Conservation (phyloP, 768 basidiomycete genomes). For the Phanerochaete carnosa region DNA sequence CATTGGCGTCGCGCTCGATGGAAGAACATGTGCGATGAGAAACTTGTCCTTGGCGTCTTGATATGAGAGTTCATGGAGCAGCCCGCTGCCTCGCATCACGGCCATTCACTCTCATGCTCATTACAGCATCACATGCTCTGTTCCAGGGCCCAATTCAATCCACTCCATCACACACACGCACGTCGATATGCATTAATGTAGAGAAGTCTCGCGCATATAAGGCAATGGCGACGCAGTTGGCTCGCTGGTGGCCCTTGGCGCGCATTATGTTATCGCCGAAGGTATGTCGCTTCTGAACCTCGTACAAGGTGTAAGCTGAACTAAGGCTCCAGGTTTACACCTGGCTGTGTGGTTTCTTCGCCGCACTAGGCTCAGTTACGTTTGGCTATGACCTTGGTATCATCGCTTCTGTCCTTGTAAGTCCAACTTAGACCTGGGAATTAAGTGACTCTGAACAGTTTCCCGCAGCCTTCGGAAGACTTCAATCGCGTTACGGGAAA, state of each 20-base stretch:
- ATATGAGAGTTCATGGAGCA: background rate
- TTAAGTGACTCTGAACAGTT: background rate
- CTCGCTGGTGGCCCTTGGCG: background rate
- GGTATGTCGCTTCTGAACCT: slow-evolving; percentile 6
- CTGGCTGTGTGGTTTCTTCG: slow-evolving; percentile 51
- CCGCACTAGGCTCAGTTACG: slow-evolving; percentile 30
- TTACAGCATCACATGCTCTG: background rate
- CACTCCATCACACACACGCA: background rate
- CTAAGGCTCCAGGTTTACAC: slow-evolving; percentile 33
- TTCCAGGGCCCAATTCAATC: background rate
- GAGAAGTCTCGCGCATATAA: background rate
- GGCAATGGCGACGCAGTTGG: background rate
- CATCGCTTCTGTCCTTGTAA: slow-evolving; percentile 42
- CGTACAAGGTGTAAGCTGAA: background rate
- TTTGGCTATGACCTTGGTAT: slow-evolving; percentile 52
- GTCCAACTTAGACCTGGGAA: background rate
- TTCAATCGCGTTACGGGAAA: slow-evolving; percentile 17
- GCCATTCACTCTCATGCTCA: background rate
- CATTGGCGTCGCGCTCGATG: no score
- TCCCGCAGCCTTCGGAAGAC: slow-evolving; percentile 15
- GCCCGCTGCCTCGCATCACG: background rate
- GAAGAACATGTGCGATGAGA: no score
- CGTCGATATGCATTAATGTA: background rate
- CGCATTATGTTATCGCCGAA: slow-evolving; percentile 40
- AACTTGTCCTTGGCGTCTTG: background rate